These are phyloP conservation scores for Coemansia sp. DNA, from an alignment of 371 early-diverging fungal species.

Conservation along the genomic window DNA sequence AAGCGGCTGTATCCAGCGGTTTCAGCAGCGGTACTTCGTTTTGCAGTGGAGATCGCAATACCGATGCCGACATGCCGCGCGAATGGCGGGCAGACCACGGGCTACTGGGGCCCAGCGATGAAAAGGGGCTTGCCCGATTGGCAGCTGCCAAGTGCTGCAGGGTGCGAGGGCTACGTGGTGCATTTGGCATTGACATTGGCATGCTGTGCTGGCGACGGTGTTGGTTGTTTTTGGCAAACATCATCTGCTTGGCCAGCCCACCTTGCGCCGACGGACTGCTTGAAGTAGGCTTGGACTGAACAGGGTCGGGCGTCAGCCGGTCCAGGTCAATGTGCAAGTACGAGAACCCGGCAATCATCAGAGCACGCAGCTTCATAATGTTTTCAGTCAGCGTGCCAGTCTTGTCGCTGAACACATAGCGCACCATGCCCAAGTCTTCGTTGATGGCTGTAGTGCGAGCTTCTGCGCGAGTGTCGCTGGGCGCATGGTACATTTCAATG, in stretches of 20 bases:
- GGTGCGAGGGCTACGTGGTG: constrained; percentile 4
- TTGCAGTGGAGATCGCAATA: constrained; percentile 6
- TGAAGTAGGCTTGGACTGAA: not conserved
- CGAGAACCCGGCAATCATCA: constrained; percentile 68
- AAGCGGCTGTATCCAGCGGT: not conserved
- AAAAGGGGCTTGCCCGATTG: constrained; percentile 14
- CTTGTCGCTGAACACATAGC: constrained; percentile 96
- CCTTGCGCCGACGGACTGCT: constrained; percentile 31
- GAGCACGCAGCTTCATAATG: constrained; percentile 85
- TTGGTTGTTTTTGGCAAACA: constrained; percentile 5
- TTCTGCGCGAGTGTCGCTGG: constrained; percentile 69
- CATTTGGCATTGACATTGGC: constrained; percentile 13
- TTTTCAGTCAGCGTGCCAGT: constrained; percentile 97
- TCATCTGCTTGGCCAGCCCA: constrained; percentile 10
- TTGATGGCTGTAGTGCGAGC: constrained; percentile 80
- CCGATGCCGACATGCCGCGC: constrained; percentile 34
- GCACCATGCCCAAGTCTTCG: constrained; percentile 93
- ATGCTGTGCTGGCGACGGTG: constrained; percentile 46
- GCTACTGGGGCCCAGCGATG: not conserved
- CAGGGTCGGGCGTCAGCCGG: constrained; percentile 12
- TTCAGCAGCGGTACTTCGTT: constrained; percentile 2
- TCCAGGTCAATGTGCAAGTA: constrained; percentile 60
- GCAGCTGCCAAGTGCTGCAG: constrained; percentile 41
- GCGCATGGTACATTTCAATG: constrained; percentile 69
- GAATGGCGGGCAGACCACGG: constrained; percentile 7